A percentile compares a stretch with the other conserved stretches of the same genome.
phyloP scores from a whole-genome alignment of 768 basidiomycete species.

The Boletus reticuloceps region DNA sequence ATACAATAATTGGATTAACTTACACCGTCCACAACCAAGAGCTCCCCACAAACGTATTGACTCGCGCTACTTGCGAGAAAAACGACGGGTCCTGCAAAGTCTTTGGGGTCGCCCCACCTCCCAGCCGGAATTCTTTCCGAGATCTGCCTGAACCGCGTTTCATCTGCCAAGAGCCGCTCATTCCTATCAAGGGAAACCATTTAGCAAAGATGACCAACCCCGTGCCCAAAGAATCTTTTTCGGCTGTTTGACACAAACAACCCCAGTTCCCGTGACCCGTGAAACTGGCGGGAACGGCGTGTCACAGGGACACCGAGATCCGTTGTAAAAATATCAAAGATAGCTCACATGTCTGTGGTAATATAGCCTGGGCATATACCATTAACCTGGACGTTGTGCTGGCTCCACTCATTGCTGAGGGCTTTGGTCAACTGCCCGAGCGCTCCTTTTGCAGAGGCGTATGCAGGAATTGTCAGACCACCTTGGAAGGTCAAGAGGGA shows the following conservation, averaged over 20 bases:
- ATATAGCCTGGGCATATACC: slow-evolving; percentile 88
- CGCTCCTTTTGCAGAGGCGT: slow-evolving; percentile 89
- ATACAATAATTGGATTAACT: slow-evolving; percentile 28
- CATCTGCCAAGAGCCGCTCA: slow-evolving; percentile 59
- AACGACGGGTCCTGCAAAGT: slow-evolving; percentile 66
- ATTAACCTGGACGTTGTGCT: slow-evolving; percentile 85
- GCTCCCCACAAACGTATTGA: slow-evolving; percentile 68
- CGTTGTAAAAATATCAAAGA: slow-evolving; percentile 15
- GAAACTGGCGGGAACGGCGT: not conserved
- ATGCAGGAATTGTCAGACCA: slow-evolving; percentile 79
- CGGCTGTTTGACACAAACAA: slow-evolving; percentile 1
- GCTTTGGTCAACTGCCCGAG: slow-evolving; percentile 85
- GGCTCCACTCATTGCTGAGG: slow-evolving; percentile 91
- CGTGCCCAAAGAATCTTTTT: not conserved
- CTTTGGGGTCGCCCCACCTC: slow-evolving; percentile 62
- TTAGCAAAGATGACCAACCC: slow-evolving; percentile 10
- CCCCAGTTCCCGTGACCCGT: slow-evolving; percentile 6
- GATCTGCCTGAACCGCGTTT: slow-evolving; percentile 60
- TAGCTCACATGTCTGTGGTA: slow-evolving; percentile 76
- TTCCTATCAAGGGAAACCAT: slow-evolving; percentile 45
- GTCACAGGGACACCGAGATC: slow-evolving; percentile 7
- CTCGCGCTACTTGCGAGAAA: slow-evolving; percentile 64
- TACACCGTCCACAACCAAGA: slow-evolving; percentile 66
- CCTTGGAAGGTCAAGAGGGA: slow-evolving; percentile 52
- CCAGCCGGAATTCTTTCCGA: slow-evolving; percentile 68